A percentile compares a stretch with the other conserved stretches of the same genome.
phyloP scores from a whole-genome alignment of 2,329 filamentous ascomycete genomes.

The Lasiodiplodia citricola region DNA sequence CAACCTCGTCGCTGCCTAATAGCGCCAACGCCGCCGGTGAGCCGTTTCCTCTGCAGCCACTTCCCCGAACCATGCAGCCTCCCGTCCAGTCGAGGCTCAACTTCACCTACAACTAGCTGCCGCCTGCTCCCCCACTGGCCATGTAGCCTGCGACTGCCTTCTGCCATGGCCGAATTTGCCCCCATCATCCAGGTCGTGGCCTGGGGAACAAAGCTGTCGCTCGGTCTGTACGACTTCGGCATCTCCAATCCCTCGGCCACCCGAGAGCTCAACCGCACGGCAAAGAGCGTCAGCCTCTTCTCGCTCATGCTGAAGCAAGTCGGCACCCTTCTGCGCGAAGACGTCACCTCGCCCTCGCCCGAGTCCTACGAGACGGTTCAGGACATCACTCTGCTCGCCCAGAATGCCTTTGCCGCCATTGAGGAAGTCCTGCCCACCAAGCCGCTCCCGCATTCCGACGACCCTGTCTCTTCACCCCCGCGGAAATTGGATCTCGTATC shows the following conservation, averaged over 20 bases:
- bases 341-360: conserved; percentile 43
- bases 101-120: conserved; percentile 8
- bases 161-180: conserved; percentile 41
- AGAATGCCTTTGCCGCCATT: conserved; percentile 37
- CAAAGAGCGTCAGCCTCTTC: conserved; percentile 43
- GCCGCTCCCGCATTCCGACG: conserved; percentile 13
- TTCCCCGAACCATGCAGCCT: conserved; percentile 1
- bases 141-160: conserved; percentile 19
- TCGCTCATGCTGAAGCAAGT: conserved; percentile 45
- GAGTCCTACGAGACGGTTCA: conserved; percentile 43
- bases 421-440: conserved; percentile 32
- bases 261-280: conserved; percentile 37
- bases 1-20: conserved; percentile 13
- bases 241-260: conserved; percentile 34
- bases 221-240: conserved; percentile 41
- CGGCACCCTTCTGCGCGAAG: conserved; percentile 44
- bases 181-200: conserved; percentile 43
- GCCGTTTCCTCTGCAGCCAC: not conserved
- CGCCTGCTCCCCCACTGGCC: conserved; percentile 3
- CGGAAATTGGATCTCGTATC: conserved; percentile 29
- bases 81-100: not conserved
- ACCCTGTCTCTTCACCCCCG: conserved; percentile 16
- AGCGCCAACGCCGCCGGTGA: conserved; percentile 8
- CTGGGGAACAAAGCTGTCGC: conserved; percentile 40
- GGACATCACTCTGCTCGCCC: conserved; percentile 41